A percentile compares a stretch with the other conserved stretches of the same genome.
Conservation (phyloP, 192 early-diverging fungal genomes). For the Dissophora globulifera region DNA sequence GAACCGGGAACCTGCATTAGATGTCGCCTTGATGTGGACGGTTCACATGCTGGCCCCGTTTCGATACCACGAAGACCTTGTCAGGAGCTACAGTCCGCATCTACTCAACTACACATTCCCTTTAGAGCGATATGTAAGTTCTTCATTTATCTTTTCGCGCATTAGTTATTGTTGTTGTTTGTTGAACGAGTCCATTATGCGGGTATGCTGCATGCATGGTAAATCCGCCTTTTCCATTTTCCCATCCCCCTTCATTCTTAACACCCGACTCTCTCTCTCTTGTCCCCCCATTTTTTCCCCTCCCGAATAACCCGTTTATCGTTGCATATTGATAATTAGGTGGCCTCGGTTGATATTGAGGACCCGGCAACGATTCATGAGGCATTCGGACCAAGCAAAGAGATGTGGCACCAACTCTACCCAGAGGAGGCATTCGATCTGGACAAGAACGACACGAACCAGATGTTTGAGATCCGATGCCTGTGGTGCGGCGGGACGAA, state of each 20-base stretch:
- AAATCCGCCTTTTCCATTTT: no score
- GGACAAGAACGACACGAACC: conserved; percentile 33
- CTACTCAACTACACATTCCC: conserved; percentile 59
- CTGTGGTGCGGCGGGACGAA: conserved; percentile 48
- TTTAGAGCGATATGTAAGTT: conserved; percentile 52
- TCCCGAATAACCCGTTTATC: neutral
- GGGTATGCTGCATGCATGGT: no score
- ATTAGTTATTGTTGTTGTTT: neutral
- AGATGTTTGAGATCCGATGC: conserved; percentile 47
- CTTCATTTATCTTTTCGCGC: neutral
- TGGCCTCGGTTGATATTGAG: conserved; percentile 47
- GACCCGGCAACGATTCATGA: conserved; percentile 48
- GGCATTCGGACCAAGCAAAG: conserved; percentile 31
- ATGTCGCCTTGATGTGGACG: conserved; percentile 74
- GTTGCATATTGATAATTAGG: conserved; percentile 23
- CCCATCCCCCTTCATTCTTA: no score
- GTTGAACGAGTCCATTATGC: no score
- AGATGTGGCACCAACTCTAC: conserved; percentile 51
- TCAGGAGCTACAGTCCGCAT: conserved; percentile 55
- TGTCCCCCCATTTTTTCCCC: neutral
- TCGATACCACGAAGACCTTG: conserved; percentile 69
- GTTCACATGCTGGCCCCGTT: conserved; percentile 67
- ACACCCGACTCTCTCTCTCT: no score
- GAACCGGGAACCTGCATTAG: no score
- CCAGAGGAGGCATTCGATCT: conserved; percentile 39